Base-by-base conservation (phyloP, 2,329 filamentous ascomycete species). In the Stenocarpella maydis region DNA sequence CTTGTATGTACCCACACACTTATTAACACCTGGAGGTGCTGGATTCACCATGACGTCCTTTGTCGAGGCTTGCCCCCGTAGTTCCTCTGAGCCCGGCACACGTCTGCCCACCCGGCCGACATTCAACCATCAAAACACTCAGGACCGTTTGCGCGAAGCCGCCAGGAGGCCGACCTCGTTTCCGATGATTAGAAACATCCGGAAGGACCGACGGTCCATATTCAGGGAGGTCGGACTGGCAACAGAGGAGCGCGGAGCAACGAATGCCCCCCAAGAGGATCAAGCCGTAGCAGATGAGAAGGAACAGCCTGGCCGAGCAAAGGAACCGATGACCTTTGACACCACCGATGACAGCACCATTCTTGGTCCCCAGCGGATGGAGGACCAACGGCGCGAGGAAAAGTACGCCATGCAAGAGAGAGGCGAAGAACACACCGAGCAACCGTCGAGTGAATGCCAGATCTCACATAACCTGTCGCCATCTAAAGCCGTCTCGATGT, bases 201-300 rank as follows among this genome's bases (percentile, higher is more conserved):
- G 78, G 71, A 87, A 86, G 74, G 84, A 81, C 50, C 81, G 85
- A 60, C 83, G 79, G 72, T 87, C 85, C 26, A 78, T 87, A 68
- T 88, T 88, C 73, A 85, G 79, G 74, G 86, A 88, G 76, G 75
- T 83, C 49, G 86, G 85, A 5, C 74, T 87, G 24, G 77, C 81
- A 60, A 78, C 81, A 50, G 80, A 80, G 39, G 74, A 76, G n/a
- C 73, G 75, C 43, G 71, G 73, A 34, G 58, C 67, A 15, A 69
- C 68, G 8, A 67, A 74, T 66, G 67, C 74, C 49, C 71, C 69
- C 67, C 73, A 34, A 65, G 72, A 66, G 69, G 73, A 37, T 61
- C 74, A 63, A 69, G 66, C 65, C 72, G 78, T 80, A 49, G 78
- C 75, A 68, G 75, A 78, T 15, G 77, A 77, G 55, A 73, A 74